These are phyloP conservation scores for Moesziomyces parantarcticus DNA, from an alignment of 1,284 basidiomycete genomes.

Conservation along the genomic window DNA sequence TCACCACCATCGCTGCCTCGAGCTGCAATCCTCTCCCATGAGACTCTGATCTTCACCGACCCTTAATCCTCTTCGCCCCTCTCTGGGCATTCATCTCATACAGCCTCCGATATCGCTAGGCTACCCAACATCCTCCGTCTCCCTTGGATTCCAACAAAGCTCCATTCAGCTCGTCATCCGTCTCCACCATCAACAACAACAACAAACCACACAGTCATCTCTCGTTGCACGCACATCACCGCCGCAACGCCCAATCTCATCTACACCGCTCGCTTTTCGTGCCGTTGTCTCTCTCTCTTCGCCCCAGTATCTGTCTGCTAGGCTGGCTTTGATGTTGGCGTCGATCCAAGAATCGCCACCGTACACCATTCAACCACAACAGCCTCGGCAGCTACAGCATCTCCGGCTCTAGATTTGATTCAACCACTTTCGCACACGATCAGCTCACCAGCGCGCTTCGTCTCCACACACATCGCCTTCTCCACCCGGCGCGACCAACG, in stretches of 20 bases:
- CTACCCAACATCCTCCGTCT: slow-evolving; percentile 12
- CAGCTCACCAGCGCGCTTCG: slow-evolving; percentile 8
- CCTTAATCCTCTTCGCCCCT: slow-evolving; percentile 17
- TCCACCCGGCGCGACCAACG: slow-evolving; percentile 4
- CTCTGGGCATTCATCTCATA: slow-evolving; percentile 10
- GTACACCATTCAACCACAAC: slow-evolving; percentile 7
- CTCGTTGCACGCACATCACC: slow-evolving; percentile 1
- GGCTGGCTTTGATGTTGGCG: slow-evolving; percentile 38
- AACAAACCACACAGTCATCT: neutral
- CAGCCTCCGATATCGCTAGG: slow-evolving; percentile 58
- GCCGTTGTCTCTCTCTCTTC: slow-evolving; percentile 9
- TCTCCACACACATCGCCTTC: slow-evolving; percentile 2
- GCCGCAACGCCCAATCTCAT: slow-evolving; percentile 1
- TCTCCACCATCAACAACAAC: slow-evolving; percentile 4
- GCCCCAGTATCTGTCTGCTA: neutral
- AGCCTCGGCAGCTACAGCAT: slow-evolving; percentile 22
- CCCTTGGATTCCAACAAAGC: slow-evolving; percentile 6
- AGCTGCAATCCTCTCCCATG: slow-evolving; percentile 11
- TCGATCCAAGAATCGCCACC: slow-evolving; percentile 15
- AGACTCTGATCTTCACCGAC: slow-evolving; percentile 7
- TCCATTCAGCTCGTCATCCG: slow-evolving; percentile 26
- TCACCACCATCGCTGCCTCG: slow-evolving; percentile 23
- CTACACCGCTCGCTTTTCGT: neutral
- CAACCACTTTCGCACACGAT: neutral
- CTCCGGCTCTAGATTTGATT: neutral